phyloP scores from a whole-genome alignment of 1,284 basidiomycete genomes.

The Marasmius oreades region DNA sequence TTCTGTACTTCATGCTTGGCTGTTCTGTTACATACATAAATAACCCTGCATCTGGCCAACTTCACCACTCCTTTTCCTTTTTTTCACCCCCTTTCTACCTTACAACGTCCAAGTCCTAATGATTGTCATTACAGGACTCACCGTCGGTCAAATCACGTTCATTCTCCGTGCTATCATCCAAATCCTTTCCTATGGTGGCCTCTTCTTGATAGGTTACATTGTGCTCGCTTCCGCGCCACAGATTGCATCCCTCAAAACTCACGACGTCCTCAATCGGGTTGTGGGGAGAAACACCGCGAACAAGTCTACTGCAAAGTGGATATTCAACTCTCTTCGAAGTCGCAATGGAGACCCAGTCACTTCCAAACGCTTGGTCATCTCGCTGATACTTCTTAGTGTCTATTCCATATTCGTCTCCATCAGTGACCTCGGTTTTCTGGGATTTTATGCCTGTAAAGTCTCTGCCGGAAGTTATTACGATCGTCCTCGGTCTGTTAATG shows the following conservation, averaged over 20 bases:
- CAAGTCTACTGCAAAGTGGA: conserved; percentile 16
- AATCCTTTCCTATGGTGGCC: conserved; percentile 18
- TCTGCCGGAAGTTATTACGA: conserved; percentile 6
- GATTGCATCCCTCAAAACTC: conserved; percentile 18
- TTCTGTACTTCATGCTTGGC: too few relatives aligned
- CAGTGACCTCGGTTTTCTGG: conserved; percentile 7
- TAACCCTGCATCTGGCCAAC: background rate
- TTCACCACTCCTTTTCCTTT: background rate
- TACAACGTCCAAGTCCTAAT: background rate
- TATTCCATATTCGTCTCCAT: background rate
- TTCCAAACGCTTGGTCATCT: background rate
- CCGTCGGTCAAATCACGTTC: conserved; percentile 21
- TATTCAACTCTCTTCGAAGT: conserved; percentile 13
- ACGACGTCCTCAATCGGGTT: conserved; percentile 21
- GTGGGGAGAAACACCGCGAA: conserved; percentile 16
- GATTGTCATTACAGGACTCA: conserved; percentile 14
- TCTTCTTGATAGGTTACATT: conserved; percentile 19
- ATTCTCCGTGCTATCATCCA: conserved; percentile 21
- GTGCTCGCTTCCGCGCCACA: conserved; percentile 20
- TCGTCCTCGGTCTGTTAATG: background rate
- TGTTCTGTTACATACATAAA: background rate
- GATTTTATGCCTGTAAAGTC: conserved; percentile 1
- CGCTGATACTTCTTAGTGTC: background rate
- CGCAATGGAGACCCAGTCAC: conserved; percentile 6
- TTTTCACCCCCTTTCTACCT: background rate